Base-by-base conservation (phyloP, 495 filamentous ascomycete species). In the Hypoxylon lienhwacheense region DNA sequence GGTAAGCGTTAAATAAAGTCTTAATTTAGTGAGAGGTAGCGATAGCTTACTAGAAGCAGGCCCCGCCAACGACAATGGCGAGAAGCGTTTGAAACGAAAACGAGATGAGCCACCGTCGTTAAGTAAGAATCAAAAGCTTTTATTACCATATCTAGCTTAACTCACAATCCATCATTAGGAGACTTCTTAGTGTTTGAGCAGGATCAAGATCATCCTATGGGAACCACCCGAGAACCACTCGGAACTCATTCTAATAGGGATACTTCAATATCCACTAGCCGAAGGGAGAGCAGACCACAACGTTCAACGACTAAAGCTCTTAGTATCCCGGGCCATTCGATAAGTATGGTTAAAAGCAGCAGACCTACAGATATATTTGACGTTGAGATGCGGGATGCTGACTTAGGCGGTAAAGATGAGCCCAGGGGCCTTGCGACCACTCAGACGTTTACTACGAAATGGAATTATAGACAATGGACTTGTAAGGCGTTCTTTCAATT, bases 391-490 rank as follows among this genome's bases (percentile, higher is more conserved):
- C n/a, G n/a, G n/a, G n/a, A n/a, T n/a, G n/a, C n/a, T n/a, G n/a
- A n/a, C n/a, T n/a, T n/a, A n/a, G n/a, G n/a, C n/a, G n/a, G n/a
- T n/a, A n/a, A n/a, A n/a, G n/a, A n/a, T n/a, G n/a, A n/a, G n/a
- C n/a, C n/a, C n/a, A n/a, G n/a, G n/a, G n/a, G n/a, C n/a, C n/a
- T n/a, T n/a, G n/a, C n/a, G n/a, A n/a, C 16, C 2, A 2, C 8
- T 1, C 11, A 32, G 16, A 10, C 16, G 16, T 6, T 16, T 31
- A 29, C 10, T 12, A 19, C 25, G 2, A 15, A 20, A 15, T 57
- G 54, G 54, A 16, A 39, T 5, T 57, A 57, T 46, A 46, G 15
- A 1, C 19, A 16, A n/a, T 51, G 40, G 46, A 57, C 46, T 17
- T 32, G 54, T 57, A 44, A 46, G 40, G 11, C 16, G 1, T 24